phyloP scores from a whole-genome alignment of 139 green algal genomes.

The Chlamydomonas sp. region DNA sequence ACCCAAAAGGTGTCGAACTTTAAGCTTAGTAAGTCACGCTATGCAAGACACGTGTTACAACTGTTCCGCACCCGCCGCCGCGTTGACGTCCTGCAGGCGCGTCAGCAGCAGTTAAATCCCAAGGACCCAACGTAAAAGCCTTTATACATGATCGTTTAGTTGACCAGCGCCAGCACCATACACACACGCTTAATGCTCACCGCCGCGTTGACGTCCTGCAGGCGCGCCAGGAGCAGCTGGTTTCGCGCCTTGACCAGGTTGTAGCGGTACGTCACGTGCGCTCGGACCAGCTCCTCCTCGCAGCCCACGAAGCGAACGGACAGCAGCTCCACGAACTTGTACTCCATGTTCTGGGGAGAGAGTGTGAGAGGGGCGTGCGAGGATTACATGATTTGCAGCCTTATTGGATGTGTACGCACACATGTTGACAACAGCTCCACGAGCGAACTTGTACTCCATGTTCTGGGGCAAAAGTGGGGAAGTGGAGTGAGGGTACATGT shows the following conservation, averaged over 20 bases:
- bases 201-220: constrained; percentile 71
- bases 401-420: no score
- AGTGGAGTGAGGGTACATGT: no score
- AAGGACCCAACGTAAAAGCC: background rate
- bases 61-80: background rate
- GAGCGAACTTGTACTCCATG: constrained; percentile 90
- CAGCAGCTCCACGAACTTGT: constrained; percentile 90
- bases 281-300: constrained; percentile 67
- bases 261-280: constrained; percentile 60
- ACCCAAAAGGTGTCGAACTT: no score
- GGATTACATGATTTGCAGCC: no score
- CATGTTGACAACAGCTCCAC: no score
- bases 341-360: constrained; percentile 77
- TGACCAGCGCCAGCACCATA: background rate
- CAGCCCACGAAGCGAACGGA: constrained; percentile 58
- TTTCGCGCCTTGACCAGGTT: constrained; percentile 74
- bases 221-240: constrained; percentile 65
- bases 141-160: background rate
- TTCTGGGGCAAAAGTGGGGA: constrained; percentile 59
- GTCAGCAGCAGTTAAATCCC: background rate
- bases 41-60: background rate
- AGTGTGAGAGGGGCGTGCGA: no score
- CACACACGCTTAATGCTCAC: constrained; percentile 19
- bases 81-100: constrained; percentile 26
- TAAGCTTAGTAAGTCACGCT: no score